phyloP scores from a whole-genome alignment of 352 stramenopile genomes.

The Sclerospora graminicola region DNA sequence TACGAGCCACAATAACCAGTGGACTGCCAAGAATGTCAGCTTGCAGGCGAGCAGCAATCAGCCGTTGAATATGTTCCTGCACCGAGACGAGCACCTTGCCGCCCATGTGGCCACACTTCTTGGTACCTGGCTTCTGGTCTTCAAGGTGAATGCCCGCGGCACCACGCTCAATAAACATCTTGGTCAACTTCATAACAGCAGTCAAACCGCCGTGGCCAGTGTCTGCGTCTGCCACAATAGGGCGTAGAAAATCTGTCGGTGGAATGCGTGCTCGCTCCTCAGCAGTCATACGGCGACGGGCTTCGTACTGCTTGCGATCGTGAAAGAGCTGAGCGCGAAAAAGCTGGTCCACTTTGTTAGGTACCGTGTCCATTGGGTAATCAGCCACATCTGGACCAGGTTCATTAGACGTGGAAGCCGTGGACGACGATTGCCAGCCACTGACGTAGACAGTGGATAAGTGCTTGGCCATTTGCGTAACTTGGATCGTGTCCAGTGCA shows the following conservation, averaged over 20 bases:
- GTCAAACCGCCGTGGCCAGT: conserved; percentile 94
- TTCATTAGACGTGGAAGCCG: conserved; percentile 93
- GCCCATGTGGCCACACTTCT: conserved; percentile 99
- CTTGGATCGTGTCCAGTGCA: conserved; percentile 90
- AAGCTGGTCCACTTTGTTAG: conserved; percentile 96
- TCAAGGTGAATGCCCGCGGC: conserved; percentile 98
- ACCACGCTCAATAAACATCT: conserved; percentile 97
- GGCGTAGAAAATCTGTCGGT: conserved; percentile 92
- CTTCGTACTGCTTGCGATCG: conserved; percentile 94
- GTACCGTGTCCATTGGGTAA: conserved; percentile 98
- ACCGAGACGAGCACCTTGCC: conserved; percentile 96
- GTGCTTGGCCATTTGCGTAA: conserved; percentile 92
- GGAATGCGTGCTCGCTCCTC: conserved; percentile 67
- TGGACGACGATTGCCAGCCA: conserved; percentile 96
- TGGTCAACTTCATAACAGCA: conserved; percentile 97
- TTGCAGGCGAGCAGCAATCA: conserved; percentile 93
- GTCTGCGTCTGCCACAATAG: conserved; percentile 96
- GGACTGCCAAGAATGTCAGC: conserved; percentile 93
- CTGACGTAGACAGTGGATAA: conserved; percentile 94
- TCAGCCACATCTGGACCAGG: conserved; percentile 94
- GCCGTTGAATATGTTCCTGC: conserved; percentile 94
- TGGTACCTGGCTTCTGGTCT: conserved; percentile 97
- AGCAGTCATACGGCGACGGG: conserved; percentile 72
- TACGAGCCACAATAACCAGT: conserved; percentile 94
- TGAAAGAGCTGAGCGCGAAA: conserved; percentile 95